Conservation (phyloP, 2,329 filamentous ascomycete genomes). For the Fusarium zealandicum region DNA sequence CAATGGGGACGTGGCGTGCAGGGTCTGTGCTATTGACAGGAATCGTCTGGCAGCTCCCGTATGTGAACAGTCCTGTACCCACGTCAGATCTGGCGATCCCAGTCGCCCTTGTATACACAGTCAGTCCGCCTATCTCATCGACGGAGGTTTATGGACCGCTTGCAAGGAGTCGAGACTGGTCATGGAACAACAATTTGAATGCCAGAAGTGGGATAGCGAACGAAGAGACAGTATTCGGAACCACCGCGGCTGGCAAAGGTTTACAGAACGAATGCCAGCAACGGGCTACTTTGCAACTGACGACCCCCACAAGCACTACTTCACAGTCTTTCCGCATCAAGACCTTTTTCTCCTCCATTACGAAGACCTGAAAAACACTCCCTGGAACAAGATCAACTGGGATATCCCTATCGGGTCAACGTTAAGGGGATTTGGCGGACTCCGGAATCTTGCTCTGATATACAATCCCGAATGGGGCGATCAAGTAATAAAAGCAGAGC, state of each 20-base stretch:
- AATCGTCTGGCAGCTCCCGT: background rate
- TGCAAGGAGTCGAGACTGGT: slow-evolving; percentile 11
- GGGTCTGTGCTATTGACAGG: too few relatives aligned
- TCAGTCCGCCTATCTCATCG: slow-evolving; percentile 7
- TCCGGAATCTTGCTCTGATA: slow-evolving; percentile 1
- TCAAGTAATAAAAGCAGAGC: too few relatives aligned
- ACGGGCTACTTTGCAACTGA: slow-evolving; percentile 2
- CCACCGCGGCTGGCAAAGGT: too few relatives aligned
- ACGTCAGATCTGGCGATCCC: background rate
- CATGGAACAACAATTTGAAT: slow-evolving; percentile 1
- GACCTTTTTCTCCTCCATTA: slow-evolving; percentile 19
- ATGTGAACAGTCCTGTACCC: background rate
- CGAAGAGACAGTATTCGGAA: slow-evolving; percentile 1
- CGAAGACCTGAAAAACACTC: background rate
- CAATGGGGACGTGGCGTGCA: background rate
- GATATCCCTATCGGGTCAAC: background rate
- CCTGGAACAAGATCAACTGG: background rate
- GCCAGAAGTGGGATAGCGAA: background rate
- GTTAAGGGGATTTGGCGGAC: fast-evolving
- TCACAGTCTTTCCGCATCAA: slow-evolving; percentile 2
- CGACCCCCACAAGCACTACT: background rate
- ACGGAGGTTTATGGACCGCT: slow-evolving; percentile 15
- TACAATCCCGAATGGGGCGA: slow-evolving; percentile 14
- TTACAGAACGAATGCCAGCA: background rate
- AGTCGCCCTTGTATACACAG: background rate